Evolutionary conservation across 108 stramenopile genomes (phyloP).

Genomic region (Hondaea fermentalgiana): DNA sequence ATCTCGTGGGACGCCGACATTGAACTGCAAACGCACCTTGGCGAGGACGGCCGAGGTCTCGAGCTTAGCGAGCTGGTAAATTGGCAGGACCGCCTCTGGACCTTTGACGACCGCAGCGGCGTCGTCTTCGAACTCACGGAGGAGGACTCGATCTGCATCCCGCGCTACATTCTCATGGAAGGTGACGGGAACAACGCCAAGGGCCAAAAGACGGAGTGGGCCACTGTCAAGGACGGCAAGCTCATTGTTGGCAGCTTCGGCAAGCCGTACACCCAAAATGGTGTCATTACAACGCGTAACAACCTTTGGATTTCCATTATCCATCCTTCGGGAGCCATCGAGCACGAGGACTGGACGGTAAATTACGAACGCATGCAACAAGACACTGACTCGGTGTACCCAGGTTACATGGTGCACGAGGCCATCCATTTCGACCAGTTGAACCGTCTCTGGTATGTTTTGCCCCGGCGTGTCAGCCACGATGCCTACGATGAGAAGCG

Average conservation of each 20-base stretch:
- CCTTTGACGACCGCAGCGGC: conserved; percentile 44
- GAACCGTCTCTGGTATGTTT: conserved; percentile 29
- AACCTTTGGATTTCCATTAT: conserved; percentile 38
- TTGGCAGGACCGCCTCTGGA: conserved; percentile 25
- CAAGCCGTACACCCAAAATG: conserved; percentile 43
- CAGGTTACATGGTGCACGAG: conserved; percentile 46
- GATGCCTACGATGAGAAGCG: conserved; percentile 35
- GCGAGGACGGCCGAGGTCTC: conserved; percentile 44
- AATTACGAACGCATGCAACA: conserved; percentile 28
- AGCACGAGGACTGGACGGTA: conserved; percentile 31
- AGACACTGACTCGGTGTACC: conserved; percentile 20
- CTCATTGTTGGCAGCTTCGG: conserved; percentile 42
- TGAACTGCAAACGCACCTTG: conserved; percentile 23
- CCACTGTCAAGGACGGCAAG: conserved; percentile 39
- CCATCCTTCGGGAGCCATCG: not conserved
- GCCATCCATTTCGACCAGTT: conserved; percentile 28
- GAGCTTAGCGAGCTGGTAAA: conserved; percentile 43
- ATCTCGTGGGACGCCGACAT: not conserved
- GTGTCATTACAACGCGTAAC: conserved; percentile 31
- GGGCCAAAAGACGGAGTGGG: conserved; percentile 51
- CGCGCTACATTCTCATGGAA: conserved; percentile 31
- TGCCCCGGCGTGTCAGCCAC: conserved; percentile 39
- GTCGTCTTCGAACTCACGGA: conserved; percentile 44
- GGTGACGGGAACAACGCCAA: conserved; percentile 42
- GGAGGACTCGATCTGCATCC: conserved; percentile 12